Evolutionary conservation across 164 flowering plant species (phyloP).

Genomic region (Nelumbo lutea): DNA sequence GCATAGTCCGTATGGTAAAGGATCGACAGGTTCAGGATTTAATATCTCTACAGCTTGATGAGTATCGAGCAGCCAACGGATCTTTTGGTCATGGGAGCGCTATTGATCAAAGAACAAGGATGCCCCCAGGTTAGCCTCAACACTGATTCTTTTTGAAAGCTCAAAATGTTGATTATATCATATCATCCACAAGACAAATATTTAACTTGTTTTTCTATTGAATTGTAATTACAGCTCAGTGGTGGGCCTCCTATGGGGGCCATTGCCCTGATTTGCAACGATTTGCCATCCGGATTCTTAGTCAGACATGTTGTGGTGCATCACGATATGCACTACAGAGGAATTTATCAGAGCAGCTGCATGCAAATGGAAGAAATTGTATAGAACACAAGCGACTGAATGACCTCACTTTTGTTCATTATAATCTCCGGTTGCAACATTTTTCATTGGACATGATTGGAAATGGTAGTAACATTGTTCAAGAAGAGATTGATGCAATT

Average conservation of each 20-base stretch:
- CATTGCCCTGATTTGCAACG: constrained; percentile 54
- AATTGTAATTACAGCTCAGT: constrained; percentile 36
- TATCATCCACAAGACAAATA: background rate
- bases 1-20: constrained; percentile 36
- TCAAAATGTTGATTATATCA: background rate
- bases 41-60: constrained; percentile 36
- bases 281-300: constrained; percentile 46
- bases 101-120: constrained; percentile 17
- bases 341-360: constrained; percentile 40
- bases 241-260: constrained; percentile 63
- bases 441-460: background rate
- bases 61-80: constrained; percentile 33
- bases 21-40: constrained; percentile 28
- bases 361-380: constrained; percentile 29
- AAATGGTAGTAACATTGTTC: background rate
- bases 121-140: constrained; percentile 38
- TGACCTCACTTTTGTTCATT: constrained; percentile 30
- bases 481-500: constrained; percentile 20
- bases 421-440: constrained; percentile 32
- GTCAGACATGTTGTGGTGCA: constrained; percentile 56
- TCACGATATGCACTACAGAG: constrained; percentile 38
- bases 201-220: background rate
- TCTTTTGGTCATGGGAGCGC: constrained; percentile 31
- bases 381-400: constrained; percentile 28
- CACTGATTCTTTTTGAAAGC: background rate